These are phyloP conservation scores for Pleurozium schreberi DNA, from an alignment of 225 moss, liverwort and hornwort species.

Conservation along the genomic window DNA sequence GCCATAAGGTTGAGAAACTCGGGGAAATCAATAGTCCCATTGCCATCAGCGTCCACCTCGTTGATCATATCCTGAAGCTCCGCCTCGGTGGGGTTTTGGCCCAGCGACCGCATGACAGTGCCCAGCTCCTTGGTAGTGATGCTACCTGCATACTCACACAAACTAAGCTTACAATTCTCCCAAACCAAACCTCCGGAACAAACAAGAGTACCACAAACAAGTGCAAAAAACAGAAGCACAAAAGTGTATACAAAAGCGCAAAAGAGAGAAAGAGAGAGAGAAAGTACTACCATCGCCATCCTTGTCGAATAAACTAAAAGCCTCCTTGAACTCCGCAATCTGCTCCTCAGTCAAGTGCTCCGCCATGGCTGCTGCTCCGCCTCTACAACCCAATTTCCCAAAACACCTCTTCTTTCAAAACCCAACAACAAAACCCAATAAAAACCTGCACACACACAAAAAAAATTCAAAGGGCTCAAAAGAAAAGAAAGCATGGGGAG, in stretches of 20 bases:
- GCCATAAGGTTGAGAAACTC: slow-evolving; percentile 93
- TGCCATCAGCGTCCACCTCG: slow-evolving; percentile 80
- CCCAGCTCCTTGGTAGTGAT: slow-evolving; percentile 87
- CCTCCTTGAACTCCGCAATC: slow-evolving; percentile 66
- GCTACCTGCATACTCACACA: slow-evolving; percentile 27
- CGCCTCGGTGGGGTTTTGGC: slow-evolving; percentile 84
- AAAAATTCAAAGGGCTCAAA: neutral
- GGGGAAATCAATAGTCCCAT: slow-evolving; percentile 81
- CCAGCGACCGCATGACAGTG: slow-evolving; percentile 81
- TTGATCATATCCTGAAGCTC: slow-evolving; percentile 96
- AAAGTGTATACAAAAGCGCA: neutral
- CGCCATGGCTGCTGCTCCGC: slow-evolving; percentile 18
- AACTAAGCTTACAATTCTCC: neutral
- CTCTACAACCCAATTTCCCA: neutral
- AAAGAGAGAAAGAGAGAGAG: too few species aligned
- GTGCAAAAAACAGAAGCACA: neutral
- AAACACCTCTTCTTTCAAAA: neutral
- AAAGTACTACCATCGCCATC: slow-evolving; percentile 37
- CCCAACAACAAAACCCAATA: neutral
- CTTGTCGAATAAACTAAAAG: slow-evolving; percentile 60
- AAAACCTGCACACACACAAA: neutral
- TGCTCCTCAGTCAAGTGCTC: slow-evolving; percentile 61
- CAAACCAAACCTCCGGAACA: neutral
- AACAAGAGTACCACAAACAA: neutral
- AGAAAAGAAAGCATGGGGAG: neutral